Percentiles rank a stretch among this genome's conserved stretches.
phyloP scores from a whole-genome alignment of 306 rosid species.

The Astragalus glycyphyllos region DNA sequence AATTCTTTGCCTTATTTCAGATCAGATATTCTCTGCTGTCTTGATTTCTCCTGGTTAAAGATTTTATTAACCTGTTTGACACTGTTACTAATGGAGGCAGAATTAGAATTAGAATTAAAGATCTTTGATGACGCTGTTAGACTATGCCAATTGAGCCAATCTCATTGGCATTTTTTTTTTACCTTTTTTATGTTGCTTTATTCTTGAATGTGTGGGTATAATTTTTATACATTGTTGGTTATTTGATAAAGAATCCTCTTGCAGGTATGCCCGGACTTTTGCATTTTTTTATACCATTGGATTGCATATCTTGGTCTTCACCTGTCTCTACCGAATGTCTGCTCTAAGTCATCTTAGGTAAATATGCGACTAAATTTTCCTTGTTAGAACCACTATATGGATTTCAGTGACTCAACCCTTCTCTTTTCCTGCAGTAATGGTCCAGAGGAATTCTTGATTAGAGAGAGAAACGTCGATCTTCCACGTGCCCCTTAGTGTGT shows the following conservation, averaged over 20 bases:
- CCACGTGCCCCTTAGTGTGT: slow-evolving; percentile 57
- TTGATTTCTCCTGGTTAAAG: slow-evolving; percentile 24
- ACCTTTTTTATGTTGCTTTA: background rate
- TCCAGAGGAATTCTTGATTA: slow-evolving; percentile 61
- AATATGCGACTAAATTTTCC: slow-evolving; percentile 6
- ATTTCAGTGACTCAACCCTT: slow-evolving; percentile 14
- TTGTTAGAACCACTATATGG: background rate
- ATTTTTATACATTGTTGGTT: slow-evolving; percentile 20
- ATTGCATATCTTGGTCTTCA: slow-evolving; percentile 83
- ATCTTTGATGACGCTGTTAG: background rate
- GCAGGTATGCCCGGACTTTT: slow-evolving; percentile 90
- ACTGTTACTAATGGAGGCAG: slow-evolving; percentile 3
- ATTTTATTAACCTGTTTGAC: slow-evolving; percentile 30
- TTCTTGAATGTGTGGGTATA: slow-evolving; percentile 17
- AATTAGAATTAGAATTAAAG: background rate
- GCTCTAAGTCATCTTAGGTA: slow-evolving; percentile 90
- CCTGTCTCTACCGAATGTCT: slow-evolving; percentile 94
- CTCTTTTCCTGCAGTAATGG: slow-evolving; percentile 66
- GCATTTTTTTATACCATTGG: slow-evolving; percentile 96
- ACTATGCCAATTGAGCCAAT: slow-evolving; percentile 17
- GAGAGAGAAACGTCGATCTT: slow-evolving; percentile 60
- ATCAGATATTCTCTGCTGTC: slow-evolving; percentile 7
- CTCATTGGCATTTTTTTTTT: background rate
- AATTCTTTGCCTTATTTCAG: slow-evolving; percentile 48
- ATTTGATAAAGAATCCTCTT: slow-evolving; percentile 31